Evolutionary conservation across 2,329 filamentous ascomycete genomes (phyloP).

Genomic region (Tolypocladium paradoxum): DNA sequence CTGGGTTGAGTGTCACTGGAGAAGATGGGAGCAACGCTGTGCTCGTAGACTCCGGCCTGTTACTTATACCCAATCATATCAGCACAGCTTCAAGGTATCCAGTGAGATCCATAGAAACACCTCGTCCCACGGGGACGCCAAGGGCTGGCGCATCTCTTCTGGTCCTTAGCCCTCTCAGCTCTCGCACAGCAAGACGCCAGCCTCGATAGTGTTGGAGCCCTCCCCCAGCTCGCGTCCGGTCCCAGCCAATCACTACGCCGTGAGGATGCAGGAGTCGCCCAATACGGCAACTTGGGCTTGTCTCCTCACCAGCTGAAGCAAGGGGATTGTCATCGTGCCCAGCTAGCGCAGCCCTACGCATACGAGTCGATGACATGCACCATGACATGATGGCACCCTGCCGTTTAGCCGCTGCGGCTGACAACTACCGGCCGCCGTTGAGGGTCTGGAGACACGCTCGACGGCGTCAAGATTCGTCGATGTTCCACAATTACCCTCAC

Average conservation of each 20-base stretch:
- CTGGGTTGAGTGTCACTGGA: neutral
- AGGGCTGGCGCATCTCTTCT: neutral
- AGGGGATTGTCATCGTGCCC: no score
- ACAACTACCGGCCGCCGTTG: neutral
- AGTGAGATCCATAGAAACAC: neutral
- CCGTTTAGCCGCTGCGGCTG: neutral
- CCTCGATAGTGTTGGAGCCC: neutral
- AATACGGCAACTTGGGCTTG: neutral
- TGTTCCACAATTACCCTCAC: neutral
- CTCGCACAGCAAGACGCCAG: neutral
- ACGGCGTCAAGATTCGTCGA: neutral
- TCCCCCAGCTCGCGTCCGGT: neutral
- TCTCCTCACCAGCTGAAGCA: neutral
- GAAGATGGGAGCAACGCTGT: neutral
- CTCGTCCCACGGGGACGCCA: neutral
- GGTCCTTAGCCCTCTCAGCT: neutral
- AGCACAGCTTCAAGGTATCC: neutral
- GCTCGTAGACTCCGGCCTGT: neutral
- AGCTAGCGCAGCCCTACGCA: neutral
- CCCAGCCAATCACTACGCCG: neutral
- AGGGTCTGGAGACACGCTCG: neutral
- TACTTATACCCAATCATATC: neutral
- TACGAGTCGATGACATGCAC: no score
- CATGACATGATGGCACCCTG: no score
- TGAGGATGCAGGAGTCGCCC: neutral